Evolutionary conservation across 2,329 filamentous ascomycete genomes (phyloP).

Genomic region (Phialophora tarda): DNA sequence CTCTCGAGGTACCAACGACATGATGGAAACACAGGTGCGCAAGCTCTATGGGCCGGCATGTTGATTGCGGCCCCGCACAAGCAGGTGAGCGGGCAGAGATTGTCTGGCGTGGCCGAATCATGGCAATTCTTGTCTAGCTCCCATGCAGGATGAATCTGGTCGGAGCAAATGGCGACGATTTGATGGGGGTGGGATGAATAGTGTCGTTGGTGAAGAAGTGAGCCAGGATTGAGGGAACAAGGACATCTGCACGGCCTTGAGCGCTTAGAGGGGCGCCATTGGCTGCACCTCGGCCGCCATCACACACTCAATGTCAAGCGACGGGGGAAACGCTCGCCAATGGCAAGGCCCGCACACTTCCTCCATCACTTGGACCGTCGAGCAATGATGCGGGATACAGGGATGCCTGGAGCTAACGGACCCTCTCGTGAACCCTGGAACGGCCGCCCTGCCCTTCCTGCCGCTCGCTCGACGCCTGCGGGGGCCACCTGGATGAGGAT

Average conservation of each 20-base stretch:
- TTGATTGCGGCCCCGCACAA: slow-evolving; percentile 37
- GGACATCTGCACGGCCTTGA: slow-evolving; percentile 22
- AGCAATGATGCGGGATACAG: slow-evolving; percentile 1
- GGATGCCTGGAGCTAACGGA: slow-evolving; percentile 9
- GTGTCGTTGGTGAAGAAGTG: slow-evolving; percentile 23
- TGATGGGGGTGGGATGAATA: slow-evolving; percentile 25
- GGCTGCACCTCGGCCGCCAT: slow-evolving; percentile 25
- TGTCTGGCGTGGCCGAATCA: slow-evolving; percentile 30
- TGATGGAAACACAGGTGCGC: slow-evolving; percentile 32
- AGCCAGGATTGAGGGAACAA: slow-evolving; percentile 30
- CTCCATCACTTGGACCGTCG: slow-evolving; percentile 21
- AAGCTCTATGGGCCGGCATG: slow-evolving; percentile 34
- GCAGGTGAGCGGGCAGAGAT: slow-evolving; percentile 26
- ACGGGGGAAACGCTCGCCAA: slow-evolving; percentile 19
- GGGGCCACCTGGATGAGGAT: not conserved
- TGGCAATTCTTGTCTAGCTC: slow-evolving; percentile 22
- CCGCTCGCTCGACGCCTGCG: no score
- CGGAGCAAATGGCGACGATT: slow-evolving; percentile 21
- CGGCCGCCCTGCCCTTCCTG: no score
- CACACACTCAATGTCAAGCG: slow-evolving; percentile 26
- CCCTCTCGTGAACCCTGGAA: slow-evolving; percentile 7
- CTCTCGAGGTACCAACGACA: slow-evolving; percentile 37
- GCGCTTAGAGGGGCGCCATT: slow-evolving; percentile 33
- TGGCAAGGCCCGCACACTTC: slow-evolving; percentile 27
- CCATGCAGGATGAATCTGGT: slow-evolving; percentile 27